Conservation (phyloP, 805 yeast species). For the Lipomyces starkeyi region DNA sequence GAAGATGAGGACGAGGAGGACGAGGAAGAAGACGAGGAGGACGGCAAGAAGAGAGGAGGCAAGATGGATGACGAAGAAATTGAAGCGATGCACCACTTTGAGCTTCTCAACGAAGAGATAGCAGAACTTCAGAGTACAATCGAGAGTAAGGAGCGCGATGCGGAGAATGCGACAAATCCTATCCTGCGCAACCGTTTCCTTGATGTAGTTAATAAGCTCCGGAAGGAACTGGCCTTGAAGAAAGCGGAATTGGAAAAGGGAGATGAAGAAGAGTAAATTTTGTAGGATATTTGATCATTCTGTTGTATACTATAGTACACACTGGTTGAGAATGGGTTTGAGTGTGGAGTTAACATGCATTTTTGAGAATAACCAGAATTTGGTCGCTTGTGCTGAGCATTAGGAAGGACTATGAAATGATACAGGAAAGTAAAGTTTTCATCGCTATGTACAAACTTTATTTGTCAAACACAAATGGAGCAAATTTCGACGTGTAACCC, state of each 20-base stretch:
- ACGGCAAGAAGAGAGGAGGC: slow-evolving; percentile 57
- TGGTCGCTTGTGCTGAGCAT: too few species aligned
- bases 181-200: slow-evolving; percentile 85
- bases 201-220: slow-evolving; percentile 77
- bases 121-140: slow-evolving; percentile 79
- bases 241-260: slow-evolving; percentile 60
- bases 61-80: slow-evolving; percentile 60
- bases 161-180: slow-evolving; percentile 75
- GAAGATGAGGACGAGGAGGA: slow-evolving; percentile 50
- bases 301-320: not conserved
- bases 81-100: slow-evolving; percentile 65
- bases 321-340: not conserved
- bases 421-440: not conserved
- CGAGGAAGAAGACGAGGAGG: slow-evolving; percentile 63
- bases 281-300: not conserved
- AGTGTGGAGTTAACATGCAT: not conserved
- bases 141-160: slow-evolving; percentile 71
- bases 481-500: slow-evolving; percentile 14
- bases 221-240: slow-evolving; percentile 82
- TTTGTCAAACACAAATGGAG: not conserved
- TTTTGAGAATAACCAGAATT: not conserved
- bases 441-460: not conserved
- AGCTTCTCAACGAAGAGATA: slow-evolving; percentile 83
- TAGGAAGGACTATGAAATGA: too few species aligned
- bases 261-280: slow-evolving; percentile 14